Evolutionary conservation across 1,284 basidiomycete species (phyloP).

Genomic region (Meripilus lineatus): DNA sequence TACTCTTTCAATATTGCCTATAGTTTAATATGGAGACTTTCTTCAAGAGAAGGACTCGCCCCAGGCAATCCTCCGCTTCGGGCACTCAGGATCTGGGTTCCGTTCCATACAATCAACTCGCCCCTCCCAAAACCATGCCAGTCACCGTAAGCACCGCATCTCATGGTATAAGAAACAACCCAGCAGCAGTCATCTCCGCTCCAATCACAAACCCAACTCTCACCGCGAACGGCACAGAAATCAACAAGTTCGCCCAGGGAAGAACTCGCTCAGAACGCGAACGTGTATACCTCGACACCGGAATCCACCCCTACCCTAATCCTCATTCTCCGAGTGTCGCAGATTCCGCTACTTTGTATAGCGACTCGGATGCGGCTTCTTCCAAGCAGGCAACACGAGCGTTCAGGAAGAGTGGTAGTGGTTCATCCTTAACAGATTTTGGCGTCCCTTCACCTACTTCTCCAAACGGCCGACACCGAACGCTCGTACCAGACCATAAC

Average conservation of each 20-base stretch:
- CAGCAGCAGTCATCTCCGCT: conserved; percentile 50
- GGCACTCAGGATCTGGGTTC: conserved; percentile 49
- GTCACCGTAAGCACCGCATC: conserved; percentile 50
- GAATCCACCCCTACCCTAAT: conserved; percentile 7
- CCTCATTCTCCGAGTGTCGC: conserved; percentile 49
- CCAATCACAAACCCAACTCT: conserved; percentile 76
- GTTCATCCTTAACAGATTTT: conserved; percentile 22
- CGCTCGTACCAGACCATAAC: conserved; percentile 5
- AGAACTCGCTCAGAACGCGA: conserved; percentile 50
- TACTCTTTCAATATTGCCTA: background rate
- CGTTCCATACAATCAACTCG: conserved; percentile 68
- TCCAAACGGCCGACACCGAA: conserved; percentile 17
- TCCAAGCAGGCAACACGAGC: conserved; percentile 27
- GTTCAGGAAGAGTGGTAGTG: conserved; percentile 47
- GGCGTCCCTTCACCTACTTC: conserved; percentile 32
- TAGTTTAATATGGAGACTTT: conserved; percentile 43
- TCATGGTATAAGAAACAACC: conserved; percentile 45
- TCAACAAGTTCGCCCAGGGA: conserved; percentile 52
- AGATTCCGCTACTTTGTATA: conserved; percentile 56
- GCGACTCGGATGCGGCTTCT: conserved; percentile 32
- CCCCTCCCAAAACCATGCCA: conserved; percentile 54
- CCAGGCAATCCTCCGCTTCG: conserved; percentile 45
- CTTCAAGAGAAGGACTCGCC: conserved; percentile 49
- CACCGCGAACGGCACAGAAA: conserved; percentile 61
- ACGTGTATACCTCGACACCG: conserved; percentile 33